Base-by-base conservation (phyloP, 2,329 filamentous ascomycete genomes). In the Sarocladiaceae sp. region DNA sequence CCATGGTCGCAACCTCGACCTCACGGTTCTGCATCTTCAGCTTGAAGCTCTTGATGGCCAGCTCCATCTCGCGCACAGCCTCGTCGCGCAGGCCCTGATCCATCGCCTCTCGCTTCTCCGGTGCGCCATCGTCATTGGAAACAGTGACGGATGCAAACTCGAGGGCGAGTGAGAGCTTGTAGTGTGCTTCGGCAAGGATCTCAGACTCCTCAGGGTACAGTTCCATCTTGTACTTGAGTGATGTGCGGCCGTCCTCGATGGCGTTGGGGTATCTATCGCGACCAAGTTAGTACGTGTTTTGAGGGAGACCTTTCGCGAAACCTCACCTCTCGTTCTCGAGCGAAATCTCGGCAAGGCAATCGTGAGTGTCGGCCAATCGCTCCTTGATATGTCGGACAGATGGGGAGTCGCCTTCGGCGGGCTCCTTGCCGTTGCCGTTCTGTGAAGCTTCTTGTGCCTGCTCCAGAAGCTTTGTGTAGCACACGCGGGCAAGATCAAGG, bases 341-440 rank as follows among this genome's bases (percentile, higher is more conserved):
- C n/a, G 88, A 95, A 56, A 99, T 97, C 70, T 99, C 94, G 10
- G 92, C 89, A 56, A 97, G 87, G 52, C 96, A 80, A 66, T 97
- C 92, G 66, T 97, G 90, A 8, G 90, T 96, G 65, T 99, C 94
- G 55, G 90, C 90, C 29, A 97, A 80, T 53, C 90, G 84, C 69
- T 96, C 90, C 69, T 91, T 92, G 63, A 92, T 76, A 55, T 88
- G 83, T 57, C 78, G 71, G 39, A 75, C 58, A 2, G 66, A 60
- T 36, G 71, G 69, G 7, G 68, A 69, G 50, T 76, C 72, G 20
- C 65, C 66, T 31, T 70, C 62, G 15, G 64, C 64, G 31, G 63
- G 64, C 54, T 74, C 71, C 54, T 77, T 76, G 53, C 67, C 71
- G 53, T 75, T 74, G 54, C 65, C 65, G 44, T 69, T 62, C 48